Evolutionary conservation across 768 basidiomycete genomes (phyloP).

Genomic region (Kwoniella dendrophila): DNA sequence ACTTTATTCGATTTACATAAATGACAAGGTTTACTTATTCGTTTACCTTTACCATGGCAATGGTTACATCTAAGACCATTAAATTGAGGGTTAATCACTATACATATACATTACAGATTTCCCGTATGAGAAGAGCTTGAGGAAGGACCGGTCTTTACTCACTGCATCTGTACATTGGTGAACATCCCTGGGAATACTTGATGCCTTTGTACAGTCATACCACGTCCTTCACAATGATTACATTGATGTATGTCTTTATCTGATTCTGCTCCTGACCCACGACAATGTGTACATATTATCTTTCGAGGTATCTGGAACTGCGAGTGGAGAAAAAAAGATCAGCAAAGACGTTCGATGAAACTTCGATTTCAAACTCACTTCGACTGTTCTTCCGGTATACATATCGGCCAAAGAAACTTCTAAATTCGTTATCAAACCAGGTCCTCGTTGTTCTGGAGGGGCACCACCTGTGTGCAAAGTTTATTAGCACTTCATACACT

Average conservation of each 20-base stretch:
- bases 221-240: constrained; percentile 76
- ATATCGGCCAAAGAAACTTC: constrained; percentile 86
- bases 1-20: constrained; percentile 82
- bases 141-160: too few relatives aligned
- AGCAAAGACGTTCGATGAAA: too few relatives aligned
- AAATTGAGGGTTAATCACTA: not conserved
- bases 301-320: constrained; percentile 92
- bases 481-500: not conserved
- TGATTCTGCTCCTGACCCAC: constrained; percentile 90
- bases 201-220: constrained; percentile 81
- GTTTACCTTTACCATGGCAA: constrained; percentile 79
- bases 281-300: constrained; percentile 93
- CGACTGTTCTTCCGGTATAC: constrained; percentile 82
- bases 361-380: constrained; percentile 67
- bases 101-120: not conserved
- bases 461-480: constrained; percentile 24
- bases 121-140: not conserved
- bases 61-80: constrained; percentile 61
- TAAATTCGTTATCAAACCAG: constrained; percentile 56
- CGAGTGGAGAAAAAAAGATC: not conserved
- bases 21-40: constrained; percentile 75
- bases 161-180: constrained; percentile 80
- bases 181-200: constrained; percentile 98
- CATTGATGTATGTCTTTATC: constrained; percentile 88
- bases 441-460: constrained; percentile 55